Percentiles rank a stretch among this genome's conserved stretches.
phyloP scores from a whole-genome alignment of 2,329 filamentous ascomycete genomes.

The Drechmeria coniospora region DNA sequence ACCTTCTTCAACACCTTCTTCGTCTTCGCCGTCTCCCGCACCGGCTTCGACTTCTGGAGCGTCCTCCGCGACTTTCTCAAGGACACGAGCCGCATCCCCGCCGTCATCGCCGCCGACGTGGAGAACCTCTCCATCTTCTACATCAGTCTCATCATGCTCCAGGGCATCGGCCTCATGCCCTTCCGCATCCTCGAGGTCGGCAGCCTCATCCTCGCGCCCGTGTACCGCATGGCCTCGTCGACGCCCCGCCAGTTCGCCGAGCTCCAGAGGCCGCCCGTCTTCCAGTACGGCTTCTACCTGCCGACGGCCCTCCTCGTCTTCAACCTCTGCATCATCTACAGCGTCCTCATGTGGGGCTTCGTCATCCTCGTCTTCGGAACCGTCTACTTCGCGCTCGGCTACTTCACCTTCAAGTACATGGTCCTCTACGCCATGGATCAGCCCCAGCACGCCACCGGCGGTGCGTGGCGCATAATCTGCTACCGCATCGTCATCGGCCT shows the following conservation, averaged over 20 bases:
- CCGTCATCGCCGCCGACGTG: conserved; percentile 60
- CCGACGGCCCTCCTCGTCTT: conserved; percentile 86
- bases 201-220: conserved; percentile 67
- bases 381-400: conserved; percentile 68
- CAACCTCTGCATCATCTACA: conserved; percentile 92
- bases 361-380: conserved; percentile 69
- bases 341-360: conserved; percentile 65
- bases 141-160: conserved; percentile 83
- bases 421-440: conserved; percentile 97
- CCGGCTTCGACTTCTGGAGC: conserved; percentile 59
- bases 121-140: conserved; percentile 70
- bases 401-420: conserved; percentile 94
- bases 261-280: conserved; percentile 65
- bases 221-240: conserved; percentile 61
- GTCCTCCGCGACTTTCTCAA: conserved; percentile 59
- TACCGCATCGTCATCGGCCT: conserved; percentile 78
- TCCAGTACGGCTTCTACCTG: conserved; percentile 92
- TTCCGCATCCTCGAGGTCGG: conserved; percentile 86
- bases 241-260: conserved; percentile 84
- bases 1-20: conserved; percentile 98
- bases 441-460: conserved; percentile 81
- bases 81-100: conserved; percentile 66
- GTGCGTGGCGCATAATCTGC: conserved; percentile 93
- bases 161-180: conserved; percentile 84
- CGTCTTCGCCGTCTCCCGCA: conserved; percentile 78